A percentile compares a stretch with the other conserved stretches of the same genome.
These are phyloP conservation scores for Vicia villosa DNA, from an alignment of 306 rosid species.

Conservation along the genomic window DNA sequence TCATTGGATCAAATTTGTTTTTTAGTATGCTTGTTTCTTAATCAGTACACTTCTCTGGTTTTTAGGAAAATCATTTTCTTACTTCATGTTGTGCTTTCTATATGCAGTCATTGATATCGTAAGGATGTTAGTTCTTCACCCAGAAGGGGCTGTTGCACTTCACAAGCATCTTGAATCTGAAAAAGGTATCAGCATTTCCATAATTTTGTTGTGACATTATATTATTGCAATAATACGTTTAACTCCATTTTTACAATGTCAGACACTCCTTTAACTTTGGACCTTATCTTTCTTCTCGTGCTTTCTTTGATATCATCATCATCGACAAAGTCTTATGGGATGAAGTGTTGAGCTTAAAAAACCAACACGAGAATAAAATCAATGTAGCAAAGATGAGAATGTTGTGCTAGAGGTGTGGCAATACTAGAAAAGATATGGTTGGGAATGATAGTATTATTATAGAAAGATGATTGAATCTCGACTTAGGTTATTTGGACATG, in stretches of 20 bases:
- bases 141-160: conserved; percentile 71
- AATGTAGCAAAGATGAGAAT: conserved; percentile 2
- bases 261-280: conserved; percentile 17
- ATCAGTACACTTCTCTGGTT: conserved; percentile 4
- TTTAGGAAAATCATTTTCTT: conserved; percentile 24
- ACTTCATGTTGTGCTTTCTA: conserved; percentile 30
- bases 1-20: conserved; percentile 27
- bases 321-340: background rate
- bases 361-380: background rate
- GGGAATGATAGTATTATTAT: background rate
- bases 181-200: conserved; percentile 61
- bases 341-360: background rate
- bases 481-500: background rate
- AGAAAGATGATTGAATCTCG: background rate
- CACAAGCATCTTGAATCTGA: conserved; percentile 57
- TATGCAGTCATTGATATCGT: conserved; percentile 77
- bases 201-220: conserved; percentile 14
- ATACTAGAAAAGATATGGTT: background rate
- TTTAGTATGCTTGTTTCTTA: conserved; percentile 16
- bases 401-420: background rate
- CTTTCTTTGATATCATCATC: conserved; percentile 17
- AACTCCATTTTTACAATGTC: conserved; percentile 25
- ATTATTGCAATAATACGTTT: conserved; percentile 17
- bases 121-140: conserved; percentile 84
- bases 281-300: conserved; percentile 18